A percentile compares a stretch with the other conserved stretches of the same genome.
These are phyloP conservation scores for Athelia psychrophila DNA, from an alignment of 1,284 basidiomycete species.

Conservation along the genomic window DNA sequence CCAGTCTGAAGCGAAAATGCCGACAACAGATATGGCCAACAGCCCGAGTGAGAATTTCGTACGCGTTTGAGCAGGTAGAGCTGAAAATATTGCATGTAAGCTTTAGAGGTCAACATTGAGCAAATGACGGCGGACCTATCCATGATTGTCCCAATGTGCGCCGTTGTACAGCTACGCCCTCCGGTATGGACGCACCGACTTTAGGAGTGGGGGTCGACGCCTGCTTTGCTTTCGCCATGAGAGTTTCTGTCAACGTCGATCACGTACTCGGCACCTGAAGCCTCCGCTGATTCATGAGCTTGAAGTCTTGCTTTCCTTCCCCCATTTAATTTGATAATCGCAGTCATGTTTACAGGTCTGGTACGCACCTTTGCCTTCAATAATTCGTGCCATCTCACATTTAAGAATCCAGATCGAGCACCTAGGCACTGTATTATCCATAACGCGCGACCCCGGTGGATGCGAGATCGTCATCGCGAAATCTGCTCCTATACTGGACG, in stretches of 20 bases:
- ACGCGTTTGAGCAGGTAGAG: conserved; percentile 57
- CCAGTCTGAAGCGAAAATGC: conserved; percentile 53
- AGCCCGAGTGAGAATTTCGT: conserved; percentile 55
- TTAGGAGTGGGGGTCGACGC: not conserved
- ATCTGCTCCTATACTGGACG: conserved; percentile 75
- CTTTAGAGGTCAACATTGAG: not conserved
- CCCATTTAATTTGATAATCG: too few species aligned
- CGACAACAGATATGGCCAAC: conserved; percentile 48
- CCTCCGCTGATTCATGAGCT: too few species aligned
- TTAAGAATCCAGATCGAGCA: conserved; percentile 65
- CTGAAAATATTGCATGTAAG: conserved; percentile 29
- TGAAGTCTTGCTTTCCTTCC: too few species aligned
- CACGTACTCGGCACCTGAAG: too few species aligned
- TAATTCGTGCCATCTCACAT: not conserved
- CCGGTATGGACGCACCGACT: not conserved
- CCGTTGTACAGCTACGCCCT: conserved; percentile 11
- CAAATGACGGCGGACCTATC: conserved; percentile 21
- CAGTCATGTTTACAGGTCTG: conserved; percentile 67
- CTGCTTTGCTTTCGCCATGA: conserved; percentile 1
- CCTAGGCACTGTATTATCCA: conserved; percentile 67
- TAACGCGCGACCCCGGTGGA: conserved; percentile 66
- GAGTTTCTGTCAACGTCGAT: not conserved
- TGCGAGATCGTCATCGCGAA: conserved; percentile 84
- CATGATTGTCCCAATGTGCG: conserved; percentile 33
- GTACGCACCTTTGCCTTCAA: conserved; percentile 35